Conservation (phyloP, 768 basidiomycete species). For the Mycena belliarum region DNA sequence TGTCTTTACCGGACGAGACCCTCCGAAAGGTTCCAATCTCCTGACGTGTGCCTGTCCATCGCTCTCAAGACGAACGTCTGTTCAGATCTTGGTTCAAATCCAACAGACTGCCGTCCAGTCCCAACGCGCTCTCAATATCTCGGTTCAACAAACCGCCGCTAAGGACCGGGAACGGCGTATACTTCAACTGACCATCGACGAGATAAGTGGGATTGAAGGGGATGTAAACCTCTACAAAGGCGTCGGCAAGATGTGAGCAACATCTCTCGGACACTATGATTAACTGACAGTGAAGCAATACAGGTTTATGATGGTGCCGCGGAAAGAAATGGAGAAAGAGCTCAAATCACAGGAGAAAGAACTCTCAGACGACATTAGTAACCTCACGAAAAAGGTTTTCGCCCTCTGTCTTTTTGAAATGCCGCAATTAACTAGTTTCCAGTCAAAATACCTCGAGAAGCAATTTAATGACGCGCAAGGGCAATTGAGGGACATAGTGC, state of each 20-base stretch:
- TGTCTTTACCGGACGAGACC: conserved; percentile 80
- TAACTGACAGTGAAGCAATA: background rate
- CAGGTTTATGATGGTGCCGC: conserved; percentile 91
- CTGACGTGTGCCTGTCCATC: conserved; percentile 11
- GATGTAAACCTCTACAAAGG: conserved; percentile 89
- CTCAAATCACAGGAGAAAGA: conserved; percentile 80
- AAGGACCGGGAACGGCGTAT: conserved; percentile 92
- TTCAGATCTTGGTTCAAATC: conserved; percentile 88
- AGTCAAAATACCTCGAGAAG: conserved; percentile 93
- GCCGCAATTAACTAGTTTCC: background rate
- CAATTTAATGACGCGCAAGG: conserved; percentile 89
- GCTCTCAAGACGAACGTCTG: conserved; percentile 24
- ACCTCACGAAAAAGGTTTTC: conserved; percentile 80
- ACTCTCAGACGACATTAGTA: conserved; percentile 79
- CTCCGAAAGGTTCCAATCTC: conserved; percentile 62
- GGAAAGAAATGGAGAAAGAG: conserved; percentile 75
- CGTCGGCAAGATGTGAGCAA: conserved; percentile 94
- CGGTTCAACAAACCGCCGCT: conserved; percentile 70
- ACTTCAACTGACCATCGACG: conserved; percentile 84
- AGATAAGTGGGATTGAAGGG: conserved; percentile 69
- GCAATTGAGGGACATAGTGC: conserved; percentile 83
- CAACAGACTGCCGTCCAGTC: conserved; percentile 89
- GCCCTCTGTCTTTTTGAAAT: background rate
- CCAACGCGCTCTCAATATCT: conserved; percentile 71
- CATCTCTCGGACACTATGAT: conserved; percentile 3